These are phyloP conservation scores for Dactylonectria estremocensis DNA, from an alignment of 2,329 filamentous ascomycete genomes.

Conservation along the genomic window DNA sequence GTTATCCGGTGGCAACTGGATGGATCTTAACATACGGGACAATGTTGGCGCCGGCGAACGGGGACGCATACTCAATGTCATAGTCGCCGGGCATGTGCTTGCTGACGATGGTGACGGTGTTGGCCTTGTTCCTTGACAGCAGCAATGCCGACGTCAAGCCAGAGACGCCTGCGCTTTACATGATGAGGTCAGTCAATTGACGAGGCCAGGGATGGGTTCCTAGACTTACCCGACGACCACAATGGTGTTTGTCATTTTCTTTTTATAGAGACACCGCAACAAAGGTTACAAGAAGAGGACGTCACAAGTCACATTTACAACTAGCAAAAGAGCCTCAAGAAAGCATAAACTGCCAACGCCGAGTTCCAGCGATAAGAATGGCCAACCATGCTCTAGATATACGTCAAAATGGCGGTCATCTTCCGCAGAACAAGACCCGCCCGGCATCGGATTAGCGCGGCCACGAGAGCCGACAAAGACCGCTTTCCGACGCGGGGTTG, in stretches of 20 bases:
- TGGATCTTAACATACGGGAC: constrained; percentile 72
- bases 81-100: constrained; percentile 97
- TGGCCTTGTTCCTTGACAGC: constrained; percentile 61
- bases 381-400: background rate
- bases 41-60: constrained; percentile 89
- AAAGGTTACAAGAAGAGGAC: background rate
- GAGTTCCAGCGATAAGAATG: background rate
- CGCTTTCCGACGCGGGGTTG: constrained; percentile 12
- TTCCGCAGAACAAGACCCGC: background rate
- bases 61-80: constrained; percentile 90
- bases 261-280: background rate
- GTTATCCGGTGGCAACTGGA: background rate
- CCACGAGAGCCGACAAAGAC: constrained; percentile 14
- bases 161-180: constrained; percentile 62
- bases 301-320: background rate
- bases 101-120: constrained; percentile 78
- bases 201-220: background rate
- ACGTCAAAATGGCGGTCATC: background rate
- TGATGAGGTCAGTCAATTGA: constrained; percentile 27
- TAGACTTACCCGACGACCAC: constrained; percentile 54
- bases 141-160: constrained; percentile 67
- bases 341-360: background rate
- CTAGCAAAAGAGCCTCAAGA: background rate
- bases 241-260: constrained; percentile 51
- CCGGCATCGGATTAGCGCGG: background rate